Conservation (phyloP, 2,329 filamentous ascomycete species). For the Chrysosporium keratinophilum region DNA sequence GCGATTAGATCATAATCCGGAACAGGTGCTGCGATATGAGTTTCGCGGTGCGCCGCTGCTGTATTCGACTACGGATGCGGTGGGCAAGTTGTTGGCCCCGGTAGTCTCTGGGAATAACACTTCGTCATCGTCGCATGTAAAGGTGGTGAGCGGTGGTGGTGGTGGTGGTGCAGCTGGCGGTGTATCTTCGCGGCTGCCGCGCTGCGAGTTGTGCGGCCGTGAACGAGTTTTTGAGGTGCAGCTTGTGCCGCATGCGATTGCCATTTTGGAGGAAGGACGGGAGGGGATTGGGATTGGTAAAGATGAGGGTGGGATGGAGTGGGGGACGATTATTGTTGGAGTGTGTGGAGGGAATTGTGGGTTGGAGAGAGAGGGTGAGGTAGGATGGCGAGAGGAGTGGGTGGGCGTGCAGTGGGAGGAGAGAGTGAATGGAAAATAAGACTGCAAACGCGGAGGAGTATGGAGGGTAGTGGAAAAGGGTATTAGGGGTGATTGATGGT, state of each 20-base stretch:
- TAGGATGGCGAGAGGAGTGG: slow-evolving; percentile 88
- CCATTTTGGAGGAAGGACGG: slow-evolving; percentile 69
- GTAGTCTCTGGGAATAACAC: slow-evolving; percentile 4
- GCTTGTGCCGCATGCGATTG: slow-evolving; percentile 81
- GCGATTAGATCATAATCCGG: slow-evolving; percentile 66
- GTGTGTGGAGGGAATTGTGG: slow-evolving; percentile 76
- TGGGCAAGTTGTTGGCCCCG: slow-evolving; percentile 53
- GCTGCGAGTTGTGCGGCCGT: slow-evolving; percentile 65
- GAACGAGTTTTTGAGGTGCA: slow-evolving; percentile 81
- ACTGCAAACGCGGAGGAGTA: neutral
- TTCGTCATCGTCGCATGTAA: slow-evolving; percentile 20
- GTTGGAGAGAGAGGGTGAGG: slow-evolving; percentile 49
- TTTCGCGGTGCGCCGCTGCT: slow-evolving; percentile 63
- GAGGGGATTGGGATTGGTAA: slow-evolving; percentile 47
- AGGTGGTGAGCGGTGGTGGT: slow-evolving; percentile 18
- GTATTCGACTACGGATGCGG: slow-evolving; percentile 65
- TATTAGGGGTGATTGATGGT: neutral
- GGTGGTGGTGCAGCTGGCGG: slow-evolving; percentile 15
- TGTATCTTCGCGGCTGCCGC: slow-evolving; percentile 48
- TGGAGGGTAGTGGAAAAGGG: neutral
- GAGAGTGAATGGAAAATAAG: slow-evolving; percentile 18
- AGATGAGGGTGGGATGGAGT: slow-evolving; percentile 78
- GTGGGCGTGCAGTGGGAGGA: slow-evolving; percentile 98
- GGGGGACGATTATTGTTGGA: slow-evolving; percentile 82
- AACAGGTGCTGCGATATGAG: slow-evolving; percentile 73